Evolutionary conservation across 176 grass and related monocot species (phyloP), one percentile per base, ranked within the genome.

Genomic region (Lolium rigidum): DNA sequence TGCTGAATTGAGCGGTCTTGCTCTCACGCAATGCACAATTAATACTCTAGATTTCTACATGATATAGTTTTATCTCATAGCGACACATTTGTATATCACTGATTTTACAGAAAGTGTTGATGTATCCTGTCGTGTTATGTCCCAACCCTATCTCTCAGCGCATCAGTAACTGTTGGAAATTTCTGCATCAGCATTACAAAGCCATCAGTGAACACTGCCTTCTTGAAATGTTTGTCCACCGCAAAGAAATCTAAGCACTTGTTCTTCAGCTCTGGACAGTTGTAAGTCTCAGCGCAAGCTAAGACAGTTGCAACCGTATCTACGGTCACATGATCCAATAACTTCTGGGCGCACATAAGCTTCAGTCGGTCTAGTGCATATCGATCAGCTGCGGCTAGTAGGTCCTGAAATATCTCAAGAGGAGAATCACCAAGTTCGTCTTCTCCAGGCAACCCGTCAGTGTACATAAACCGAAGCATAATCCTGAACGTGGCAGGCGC

Each of bases 381-480:
- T 3, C 89, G 84, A 61, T 95, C 94, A 3, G 94, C 94, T 8
- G 83, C 94, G 17, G 65, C 86, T 3, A 95, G 81, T 3, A 86
- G 21, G 24, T 47, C 15, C 12, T 5, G 44, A 4, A 89, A 12
- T 17, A 72, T 9, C 6, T 55, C 56, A 16, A 0, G 3, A 0
- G 51, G 41, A 3, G 24, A 59, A 5, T 59, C 62, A 5, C 37
- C 70, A 15, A 80, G 39, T 10, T 31, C 3, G 0, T 17, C 20
- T 14, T 74, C 22, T 22, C 56, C 61, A 0, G 54, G 80, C 51
- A 91, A 79, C 12, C 21, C 39, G 46, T 95, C 91, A 0, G 88
- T 91, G 57, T 93, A 93, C 47, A 93, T 78, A 74, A 89, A 95
- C 55, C 85, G 50, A 4, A 93, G 81, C 80, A 95, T 26, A 72